Percentiles rank a stretch among this genome's conserved stretches.
These are phyloP conservation scores for Termitomyces sp. DNA, from an alignment of 768 basidiomycete species.

Conservation along the genomic window DNA sequence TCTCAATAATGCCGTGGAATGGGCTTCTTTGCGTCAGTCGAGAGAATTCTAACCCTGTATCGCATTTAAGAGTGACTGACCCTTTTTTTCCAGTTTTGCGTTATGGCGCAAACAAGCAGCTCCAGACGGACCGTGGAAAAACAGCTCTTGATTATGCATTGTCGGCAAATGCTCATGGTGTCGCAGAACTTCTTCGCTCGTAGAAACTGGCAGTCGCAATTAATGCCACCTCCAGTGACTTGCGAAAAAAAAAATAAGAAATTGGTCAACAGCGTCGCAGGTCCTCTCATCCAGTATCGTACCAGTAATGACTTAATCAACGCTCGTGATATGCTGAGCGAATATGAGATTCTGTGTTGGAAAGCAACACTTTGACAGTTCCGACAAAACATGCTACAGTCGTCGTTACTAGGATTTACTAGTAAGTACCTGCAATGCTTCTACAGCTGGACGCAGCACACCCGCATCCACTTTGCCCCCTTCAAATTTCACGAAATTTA, in stretches of 20 bases:
- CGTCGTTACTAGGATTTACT: background rate
- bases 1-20: slow-evolving; percentile 4
- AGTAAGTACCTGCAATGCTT: slow-evolving; percentile 37
- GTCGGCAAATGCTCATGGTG: background rate
- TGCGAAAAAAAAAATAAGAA: no score
- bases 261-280: background rate
- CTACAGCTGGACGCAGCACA: slow-evolving; percentile 43
- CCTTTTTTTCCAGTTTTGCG: background rate
- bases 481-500: slow-evolving; percentile 39
- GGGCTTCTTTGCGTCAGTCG: slow-evolving; percentile 9
- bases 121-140: background rate
- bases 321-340: background rate
- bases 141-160: slow-evolving; percentile 5
- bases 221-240: no score
- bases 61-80: background rate
- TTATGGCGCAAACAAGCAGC: slow-evolving; percentile 6
- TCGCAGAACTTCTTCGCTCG: background rate
- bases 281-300: background rate
- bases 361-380: background rate
- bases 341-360: background rate
- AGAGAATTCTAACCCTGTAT: background rate
- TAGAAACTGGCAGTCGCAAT: background rate
- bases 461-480: slow-evolving; percentile 24
- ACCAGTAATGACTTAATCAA: background rate
- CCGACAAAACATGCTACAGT: background rate